A percentile compares a stretch with the other conserved stretches of the same genome.
These are phyloP conservation scores for Suhomyces bolitotheri DNA, from an alignment of 1,139 yeast genomes.

Conservation along the genomic window DNA sequence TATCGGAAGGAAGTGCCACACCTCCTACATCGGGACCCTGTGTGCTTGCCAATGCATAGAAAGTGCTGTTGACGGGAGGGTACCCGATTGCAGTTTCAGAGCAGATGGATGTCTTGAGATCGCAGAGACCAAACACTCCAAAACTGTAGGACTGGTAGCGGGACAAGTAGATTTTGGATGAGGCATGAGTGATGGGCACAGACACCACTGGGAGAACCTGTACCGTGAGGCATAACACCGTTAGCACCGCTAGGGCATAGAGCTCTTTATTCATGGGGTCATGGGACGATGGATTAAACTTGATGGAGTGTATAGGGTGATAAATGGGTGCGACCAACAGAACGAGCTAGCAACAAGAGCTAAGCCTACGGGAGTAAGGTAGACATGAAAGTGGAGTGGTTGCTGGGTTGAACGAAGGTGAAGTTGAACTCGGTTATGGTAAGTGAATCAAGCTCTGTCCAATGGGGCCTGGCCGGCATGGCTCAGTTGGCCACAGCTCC, in stretches of 20 bases:
- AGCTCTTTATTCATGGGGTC: slow-evolving; percentile 23
- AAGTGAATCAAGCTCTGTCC: too few relatives aligned
- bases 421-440: too few relatives aligned
- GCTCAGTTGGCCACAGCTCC: too few relatives aligned
- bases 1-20: slow-evolving; percentile 41
- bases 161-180: slow-evolving; percentile 30
- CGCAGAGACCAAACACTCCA: slow-evolving; percentile 50
- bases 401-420: too few relatives aligned
- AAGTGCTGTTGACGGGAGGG: slow-evolving; percentile 27
- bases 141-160: slow-evolving; percentile 34
- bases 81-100: slow-evolving; percentile 41
- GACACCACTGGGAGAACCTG: slow-evolving; percentile 46
- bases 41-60: slow-evolving; percentile 15
- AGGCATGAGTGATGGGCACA: slow-evolving; percentile 40
- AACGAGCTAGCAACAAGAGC: too few relatives aligned
- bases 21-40: slow-evolving; percentile 21
- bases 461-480: too few relatives aligned
- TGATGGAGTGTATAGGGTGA: not conserved
- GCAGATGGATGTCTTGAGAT: slow-evolving; percentile 27
- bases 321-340: too few relatives aligned
- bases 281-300: not conserved
- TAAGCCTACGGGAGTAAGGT: too few relatives aligned
- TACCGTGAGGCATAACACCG: slow-evolving; percentile 32
- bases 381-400: too few relatives aligned
- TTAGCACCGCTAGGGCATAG: slow-evolving; percentile 20